Evolutionary conservation across 306 rosid species (phyloP), one percentile per base, ranked within the genome.

Genomic region (Inga laurina): DNA sequence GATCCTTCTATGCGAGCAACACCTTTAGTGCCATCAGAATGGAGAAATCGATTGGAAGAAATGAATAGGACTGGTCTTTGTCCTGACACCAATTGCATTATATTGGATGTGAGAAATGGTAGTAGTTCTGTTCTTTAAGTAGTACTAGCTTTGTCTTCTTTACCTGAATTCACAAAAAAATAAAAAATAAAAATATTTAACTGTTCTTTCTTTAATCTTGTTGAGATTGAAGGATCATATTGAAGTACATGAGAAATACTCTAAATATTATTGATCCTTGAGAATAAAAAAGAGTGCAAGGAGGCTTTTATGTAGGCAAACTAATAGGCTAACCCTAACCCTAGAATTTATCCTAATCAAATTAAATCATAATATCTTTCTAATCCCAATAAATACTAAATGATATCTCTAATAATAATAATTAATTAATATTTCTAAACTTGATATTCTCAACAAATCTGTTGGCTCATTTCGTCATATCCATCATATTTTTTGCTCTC

Each of bases 71-170:
- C 48, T 72, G 80, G 77, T 74, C 84, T 68, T 49, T 68, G 79
- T 83, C 61, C 44, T 24, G 79, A 79, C 64, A 37, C 78, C 51
- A 81, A 84, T 37, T 82, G 70, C 72, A 79, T 93, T 86, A 74
- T 96, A 22, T 83, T 96, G 88, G 98, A 96, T 83, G 92, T 96
- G 68, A 91, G 98, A 90, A 93, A 96, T 80, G 97, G 99, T 96
- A 93, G 73, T 71, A 27, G n/a, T 82, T 86, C 80, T 84, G 6
- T 73, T 24, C 67, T 83, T 74, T 70, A 48, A 72, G 41, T 84
- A 45, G 45, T 22, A 34, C 61, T 80, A 80, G 64, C 80, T 85
- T 56, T 64, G 64, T 64, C 27, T 57, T 75, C 57, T 81, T 81
- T n/a, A 65, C 61, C 74, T 67, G n/a, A 74, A 37, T 34, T 72